Percentiles rank a stretch among this genome's conserved stretches.
phyloP scores from a whole-genome alignment of 441 rosid genomes.

The Pelargonium fulgidum region DNA sequence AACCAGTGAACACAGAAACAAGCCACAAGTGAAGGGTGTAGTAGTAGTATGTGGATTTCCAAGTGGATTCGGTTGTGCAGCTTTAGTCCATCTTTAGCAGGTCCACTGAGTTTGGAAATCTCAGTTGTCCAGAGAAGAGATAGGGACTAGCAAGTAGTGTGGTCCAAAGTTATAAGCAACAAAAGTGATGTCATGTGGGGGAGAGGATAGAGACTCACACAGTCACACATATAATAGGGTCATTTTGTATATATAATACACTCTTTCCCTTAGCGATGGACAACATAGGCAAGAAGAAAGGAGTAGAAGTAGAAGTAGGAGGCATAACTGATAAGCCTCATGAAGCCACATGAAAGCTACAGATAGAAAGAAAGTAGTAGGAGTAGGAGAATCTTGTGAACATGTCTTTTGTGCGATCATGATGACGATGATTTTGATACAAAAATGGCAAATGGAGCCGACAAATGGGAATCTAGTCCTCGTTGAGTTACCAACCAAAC shows the following conservation, averaged over 20 bases:
- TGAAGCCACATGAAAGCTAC: not conserved
- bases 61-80: conserved; percentile 6
- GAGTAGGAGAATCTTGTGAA: not conserved
- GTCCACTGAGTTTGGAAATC: not conserved
- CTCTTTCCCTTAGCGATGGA: not conserved
- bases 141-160: conserved; percentile 1
- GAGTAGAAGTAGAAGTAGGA: not conserved
- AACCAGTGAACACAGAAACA: too few relatives aligned
- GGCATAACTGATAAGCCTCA: not conserved
- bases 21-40: too few relatives aligned
- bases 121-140: not conserved
- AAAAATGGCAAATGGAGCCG: not conserved
- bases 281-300: not conserved
- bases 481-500: not conserved
- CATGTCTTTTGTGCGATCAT: not conserved
- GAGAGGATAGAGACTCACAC: not conserved
- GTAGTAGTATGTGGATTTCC: not conserved
- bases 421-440: not conserved
- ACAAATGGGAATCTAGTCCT: not conserved
- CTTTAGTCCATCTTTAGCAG: not conserved
- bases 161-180: not conserved
- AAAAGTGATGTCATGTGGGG: conserved; percentile 7
- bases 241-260: too few relatives aligned
- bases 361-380: not conserved
- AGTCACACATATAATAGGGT: not conserved